Evolutionary conservation across 2,329 filamentous ascomycete genomes (phyloP), one percentile per base, ranked within the genome.

Genomic region (Colletotrichum tropicicola): DNA sequence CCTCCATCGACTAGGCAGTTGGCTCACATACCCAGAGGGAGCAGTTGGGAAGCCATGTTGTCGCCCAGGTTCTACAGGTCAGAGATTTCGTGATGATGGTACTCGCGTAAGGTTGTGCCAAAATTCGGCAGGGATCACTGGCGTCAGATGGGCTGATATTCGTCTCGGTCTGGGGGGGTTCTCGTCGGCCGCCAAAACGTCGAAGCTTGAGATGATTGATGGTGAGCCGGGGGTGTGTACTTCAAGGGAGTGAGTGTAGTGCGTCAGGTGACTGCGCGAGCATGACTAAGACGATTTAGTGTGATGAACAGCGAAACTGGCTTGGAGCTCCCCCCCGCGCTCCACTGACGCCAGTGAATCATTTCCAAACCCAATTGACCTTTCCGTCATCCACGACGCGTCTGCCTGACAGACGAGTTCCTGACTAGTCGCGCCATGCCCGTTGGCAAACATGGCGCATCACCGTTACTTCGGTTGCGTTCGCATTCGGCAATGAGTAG

Each of bases 31-130:
- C 90, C 90, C 71, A 92, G 81, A 58, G 91, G 91, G 58, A 93
- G 85, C 59, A 93, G 85, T 79, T 92, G 91, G 61, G 91, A 91
- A 45, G 91, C 86, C 91, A 93, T 92, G 44, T 54, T 62, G 30
- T 25, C 35, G 49, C 10, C 45, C n/a, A 5, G 25, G 28, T 43
- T 53, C 21, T 8, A 27, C 30, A 19, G 35, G 8, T 7, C n/a
- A 19, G 13, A 17, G 23, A 8, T 30, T 9, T 39, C 7, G 17
- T 15, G 4, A 13, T 17, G 8, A 6, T 19, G 21, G 3, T 6
- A 13, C 41, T 47, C 27, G 25, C 23, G 17, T 2, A 32, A 10
- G 41, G 9, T 7, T 32, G 9, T 35, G 5, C 7, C 17, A 7
- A 37, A 23, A 3, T 35, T 45, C 32, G 17, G 44, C 63, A 53